Evolutionary conservation across 1,284 basidiomycete species (phyloP).

Genomic region (Rhodotorula sp.): DNA sequence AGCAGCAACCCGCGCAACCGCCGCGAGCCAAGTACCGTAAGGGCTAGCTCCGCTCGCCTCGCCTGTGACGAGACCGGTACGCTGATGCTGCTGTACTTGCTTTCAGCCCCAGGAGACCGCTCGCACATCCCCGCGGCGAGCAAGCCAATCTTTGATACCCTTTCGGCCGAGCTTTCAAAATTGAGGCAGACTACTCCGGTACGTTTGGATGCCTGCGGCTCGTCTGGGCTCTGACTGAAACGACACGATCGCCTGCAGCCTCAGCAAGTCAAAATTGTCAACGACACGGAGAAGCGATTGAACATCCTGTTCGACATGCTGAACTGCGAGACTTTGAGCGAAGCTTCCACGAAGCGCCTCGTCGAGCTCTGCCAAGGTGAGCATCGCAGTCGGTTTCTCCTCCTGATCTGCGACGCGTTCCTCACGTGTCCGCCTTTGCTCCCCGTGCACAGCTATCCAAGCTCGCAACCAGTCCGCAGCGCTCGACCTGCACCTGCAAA

Average conservation of each 20-base stretch:
- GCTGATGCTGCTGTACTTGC: not conserved
- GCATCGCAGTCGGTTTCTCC: not conserved
- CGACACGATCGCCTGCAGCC: conserved; percentile 54
- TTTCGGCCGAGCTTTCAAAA: conserved; percentile 24
- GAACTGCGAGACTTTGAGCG: conserved; percentile 76
- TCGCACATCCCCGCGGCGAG: conserved; percentile 78
- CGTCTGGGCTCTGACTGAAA: not conserved
- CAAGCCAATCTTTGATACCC: conserved; percentile 61
- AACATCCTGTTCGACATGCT: conserved; percentile 84
- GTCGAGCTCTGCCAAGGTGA: conserved; percentile 47
- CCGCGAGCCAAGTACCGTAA: conserved; percentile 14
- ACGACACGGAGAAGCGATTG: conserved; percentile 83
- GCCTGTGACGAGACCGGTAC: not conserved
- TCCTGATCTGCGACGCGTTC: not conserved
- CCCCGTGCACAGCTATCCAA: conserved; percentile 38
- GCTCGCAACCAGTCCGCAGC: conserved; percentile 37
- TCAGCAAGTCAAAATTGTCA: conserved; percentile 76
- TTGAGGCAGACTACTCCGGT: conserved; percentile 42
- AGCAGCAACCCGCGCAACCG: conserved; percentile 40
- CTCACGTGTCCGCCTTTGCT: not conserved
- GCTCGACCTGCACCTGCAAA: conserved; percentile 40
- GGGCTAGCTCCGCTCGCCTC: conserved; percentile 13
- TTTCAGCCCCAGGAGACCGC: conserved; percentile 78
- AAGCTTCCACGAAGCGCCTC: conserved; percentile 44
- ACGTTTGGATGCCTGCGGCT: not conserved